Evolutionary conservation across 2,329 filamentous ascomycete species (phyloP).

Genomic region (Fonsecaea pugnacius): DNA sequence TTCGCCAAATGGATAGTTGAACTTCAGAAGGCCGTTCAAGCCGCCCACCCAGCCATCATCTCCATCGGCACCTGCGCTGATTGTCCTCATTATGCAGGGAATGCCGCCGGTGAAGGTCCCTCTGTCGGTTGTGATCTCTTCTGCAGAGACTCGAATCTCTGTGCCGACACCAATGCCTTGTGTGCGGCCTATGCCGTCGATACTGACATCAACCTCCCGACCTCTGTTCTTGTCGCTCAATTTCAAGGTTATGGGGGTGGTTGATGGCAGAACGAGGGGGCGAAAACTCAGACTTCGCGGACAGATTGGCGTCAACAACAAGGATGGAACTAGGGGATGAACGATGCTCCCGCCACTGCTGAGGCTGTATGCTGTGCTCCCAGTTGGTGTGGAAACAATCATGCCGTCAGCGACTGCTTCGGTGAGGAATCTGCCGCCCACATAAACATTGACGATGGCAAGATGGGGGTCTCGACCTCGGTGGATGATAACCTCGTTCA

Average conservation of each 20-base stretch:
- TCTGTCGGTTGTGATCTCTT: constrained; percentile 62
- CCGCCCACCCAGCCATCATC: constrained; percentile 98
- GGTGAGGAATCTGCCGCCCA: constrained; percentile 86
- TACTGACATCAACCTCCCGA: constrained; percentile 75
- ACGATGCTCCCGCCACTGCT: constrained; percentile 91
- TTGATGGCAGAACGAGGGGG: constrained; percentile 83
- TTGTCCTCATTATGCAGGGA: constrained; percentile 80
- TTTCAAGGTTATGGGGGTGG: constrained; percentile 79
- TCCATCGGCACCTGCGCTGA: constrained; percentile 53
- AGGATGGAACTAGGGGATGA: constrained; percentile 84
- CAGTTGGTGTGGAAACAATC: constrained; percentile 89
- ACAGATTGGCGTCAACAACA: constrained; percentile 92
- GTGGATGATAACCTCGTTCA: constrained; percentile 95
- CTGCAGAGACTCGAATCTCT: constrained; percentile 87
- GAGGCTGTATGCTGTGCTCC: constrained; percentile 94
- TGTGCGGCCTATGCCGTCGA: constrained; percentile 72
- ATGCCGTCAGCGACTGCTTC: constrained; percentile 95
- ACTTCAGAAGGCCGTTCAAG: constrained; percentile 89
- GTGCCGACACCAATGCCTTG: constrained; percentile 72
- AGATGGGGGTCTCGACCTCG: constrained; percentile 87
- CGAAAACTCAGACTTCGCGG: constrained; percentile 90
- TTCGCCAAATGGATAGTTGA: constrained; percentile 94
- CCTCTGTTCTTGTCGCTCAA: constrained; percentile 80
- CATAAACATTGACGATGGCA: constrained; percentile 86
- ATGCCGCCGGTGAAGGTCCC: constrained; percentile 75